These are phyloP conservation scores for Tolypocladium tundrense DNA, from an alignment of 2,329 filamentous ascomycete genomes.

Conservation along the genomic window DNA sequence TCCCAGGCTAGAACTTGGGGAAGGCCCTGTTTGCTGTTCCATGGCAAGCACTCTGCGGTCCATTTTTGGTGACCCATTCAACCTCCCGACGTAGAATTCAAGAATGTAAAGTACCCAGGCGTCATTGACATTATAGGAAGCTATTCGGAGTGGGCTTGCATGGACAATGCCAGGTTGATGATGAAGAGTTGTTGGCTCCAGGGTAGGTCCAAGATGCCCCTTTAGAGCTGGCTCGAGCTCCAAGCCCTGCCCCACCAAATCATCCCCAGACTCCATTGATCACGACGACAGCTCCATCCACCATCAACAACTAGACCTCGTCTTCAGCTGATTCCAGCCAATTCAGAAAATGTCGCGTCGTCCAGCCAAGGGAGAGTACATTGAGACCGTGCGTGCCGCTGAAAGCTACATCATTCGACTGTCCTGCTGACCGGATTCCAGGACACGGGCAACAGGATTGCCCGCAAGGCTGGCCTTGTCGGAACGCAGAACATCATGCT, in stretches of 20 bases:
- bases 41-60: no score
- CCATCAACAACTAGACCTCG: neutral
- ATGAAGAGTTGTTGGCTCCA: neutral
- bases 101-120: no score
- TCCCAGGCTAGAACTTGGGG: no score
- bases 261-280: neutral
- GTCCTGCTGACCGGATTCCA: constrained; percentile 22
- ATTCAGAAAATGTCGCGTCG: constrained; percentile 60
- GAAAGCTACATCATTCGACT: neutral
- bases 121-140: no score
- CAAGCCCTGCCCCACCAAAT: neutral
- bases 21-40: no score
- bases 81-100: no score
- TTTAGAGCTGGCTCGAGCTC: neutral
- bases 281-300: neutral
- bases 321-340: neutral
- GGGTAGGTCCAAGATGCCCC: neutral
- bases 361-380: constrained; percentile 80
- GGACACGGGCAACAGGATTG: constrained; percentile 98
- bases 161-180: neutral
- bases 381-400: constrained; percentile 62
- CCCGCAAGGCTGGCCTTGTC: constrained; percentile 80
- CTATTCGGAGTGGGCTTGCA: no score
- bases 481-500: constrained; percentile 98
- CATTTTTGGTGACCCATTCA: no score